Evolutionary conservation across 2,329 filamentous ascomycete species (phyloP), one percentile per base, ranked within the genome.

Genomic region (Periconia digitata): DNA sequence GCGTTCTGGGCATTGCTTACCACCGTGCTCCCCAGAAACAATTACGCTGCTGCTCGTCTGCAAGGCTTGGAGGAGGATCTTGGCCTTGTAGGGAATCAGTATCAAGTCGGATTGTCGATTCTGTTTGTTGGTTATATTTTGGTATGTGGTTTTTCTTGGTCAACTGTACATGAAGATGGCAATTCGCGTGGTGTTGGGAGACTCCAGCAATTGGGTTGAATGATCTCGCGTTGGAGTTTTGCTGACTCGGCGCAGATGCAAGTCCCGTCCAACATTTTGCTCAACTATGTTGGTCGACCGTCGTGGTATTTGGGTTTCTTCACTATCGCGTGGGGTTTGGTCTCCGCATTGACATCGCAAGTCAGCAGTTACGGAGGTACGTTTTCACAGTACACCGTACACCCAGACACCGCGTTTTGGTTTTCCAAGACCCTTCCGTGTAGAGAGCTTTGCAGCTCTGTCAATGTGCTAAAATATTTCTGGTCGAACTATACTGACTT

Each of bases 201-300:
- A n/a, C n/a, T n/a, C n/a, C n/a, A n/a, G n/a, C n/a, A n/a, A n/a
- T n/a, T n/a, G n/a, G n/a, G n/a, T n/a, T n/a, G n/a, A n/a, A n/a
- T n/a, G n/a, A n/a, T n/a, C n/a, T n/a, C n/a, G n/a, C n/a, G n/a
- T n/a, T n/a, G n/a, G n/a, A n/a, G n/a, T 12, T 12, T 10, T 13
- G 13, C 12, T 20, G 18, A 40, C 6, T 23, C 18, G 23, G 23
- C 17, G 16, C 63, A 84, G 6, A 82, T 84, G 76, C 81, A 85
- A 56, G 66, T 85, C 0, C 82, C 82, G 0, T 83, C 80, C 0
- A 85, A 85, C 50, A 68, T 85, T 40, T 56, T 81, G 0, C 67
- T 85, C 20, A 56, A 55, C 8, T 83, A 80, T 0, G 70, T 76
- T 1, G 66, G 82, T 15, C 71, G 74, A 4, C 81, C 81, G 1